Evolutionary conservation across 2,329 filamentous ascomycete genomes (phyloP), one percentile per base, ranked within the genome.

Genomic region (Ophiostoma sp.): DNA sequence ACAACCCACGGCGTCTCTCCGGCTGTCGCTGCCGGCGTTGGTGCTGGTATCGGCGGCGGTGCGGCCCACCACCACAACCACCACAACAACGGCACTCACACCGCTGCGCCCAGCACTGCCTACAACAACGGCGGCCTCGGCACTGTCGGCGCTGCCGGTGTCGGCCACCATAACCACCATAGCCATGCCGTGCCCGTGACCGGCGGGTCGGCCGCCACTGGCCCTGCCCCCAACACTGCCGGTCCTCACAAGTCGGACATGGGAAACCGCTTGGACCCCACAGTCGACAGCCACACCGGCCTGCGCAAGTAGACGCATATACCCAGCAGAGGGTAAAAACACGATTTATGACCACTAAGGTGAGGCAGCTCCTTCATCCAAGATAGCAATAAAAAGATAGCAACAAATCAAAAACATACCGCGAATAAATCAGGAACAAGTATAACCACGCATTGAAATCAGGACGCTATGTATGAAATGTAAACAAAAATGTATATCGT

Each of bases 211-310:
- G 52, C n/a, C 7, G 52, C 52, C n/a, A 57, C 52, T 27, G 52
- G 52, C 20, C 52, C 52, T 57, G 78, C 79, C 4, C 76, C 77
- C 65, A 79, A 79, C 72, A 81, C 80, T 7, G 78, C 82, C 73
- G 77, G 77, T 73, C 77, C 52, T 4, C 52, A 57, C 23, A 17
- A 57, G 52, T 57, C 76, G 41, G 77, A 80, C 70, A 17, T 80
- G 69, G 10, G 78, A 71, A 83, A 83, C 76, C 81, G 80, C 74
- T 67, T 80, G 10, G 80, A 82, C 71, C 80, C 80, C n/a, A 39
- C 83, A 27, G 84, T 88, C 64, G 86, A 88, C 77, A 84, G 82
- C 11, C 67, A 39, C 60, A 70, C 71, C 27, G 71, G 68, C 5
- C 62, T 70, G 68, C 68, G 68, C 60, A 72, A 70, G 71, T 62